A percentile compares a stretch with the other conserved stretches of the same genome.
Evolutionary conservation across 2,329 filamentous ascomycete genomes (phyloP).

Genomic region (Colletotrichum somersetense): DNA sequence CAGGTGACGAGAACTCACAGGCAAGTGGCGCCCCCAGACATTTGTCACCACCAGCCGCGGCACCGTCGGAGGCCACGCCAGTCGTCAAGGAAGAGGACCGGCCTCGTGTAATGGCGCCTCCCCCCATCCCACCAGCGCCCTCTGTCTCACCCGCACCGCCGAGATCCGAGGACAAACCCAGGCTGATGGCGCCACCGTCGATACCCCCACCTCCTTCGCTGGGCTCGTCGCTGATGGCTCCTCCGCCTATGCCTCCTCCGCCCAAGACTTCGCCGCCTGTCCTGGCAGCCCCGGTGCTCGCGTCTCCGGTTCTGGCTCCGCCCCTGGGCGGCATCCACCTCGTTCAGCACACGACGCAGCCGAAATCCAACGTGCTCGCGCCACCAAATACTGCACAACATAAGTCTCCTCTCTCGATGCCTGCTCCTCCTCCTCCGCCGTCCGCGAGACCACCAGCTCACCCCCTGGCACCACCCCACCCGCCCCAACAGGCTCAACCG

Average conservation of each 20-base stretch:
- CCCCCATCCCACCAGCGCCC: constrained; percentile 34
- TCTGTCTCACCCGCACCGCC: constrained; percentile 43
- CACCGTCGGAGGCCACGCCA: background rate
- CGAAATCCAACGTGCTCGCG: constrained; percentile 60
- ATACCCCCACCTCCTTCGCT: constrained; percentile 27
- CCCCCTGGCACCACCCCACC: constrained; percentile 39
- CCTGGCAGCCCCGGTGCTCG: constrained; percentile 53
- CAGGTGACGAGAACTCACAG: background rate
- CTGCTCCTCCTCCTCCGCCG: constrained; percentile 46
- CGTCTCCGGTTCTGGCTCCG: constrained; percentile 54
- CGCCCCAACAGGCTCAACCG: constrained; percentile 38
- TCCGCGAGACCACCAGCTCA: constrained; percentile 41
- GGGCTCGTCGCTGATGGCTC: constrained; percentile 22
- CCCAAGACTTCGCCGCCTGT: constrained; percentile 44
- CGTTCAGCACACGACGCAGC: constrained; percentile 47
- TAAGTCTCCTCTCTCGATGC: constrained; percentile 53
- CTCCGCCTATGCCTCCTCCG: constrained; percentile 25
- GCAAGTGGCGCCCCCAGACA: constrained; percentile 7
- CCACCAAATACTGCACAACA: constrained; percentile 58
- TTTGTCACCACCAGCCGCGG: constrained; percentile 4
- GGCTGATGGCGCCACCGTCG: constrained; percentile 40
- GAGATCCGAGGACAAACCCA: constrained; percentile 45
- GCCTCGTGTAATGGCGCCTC: constrained; percentile 32
- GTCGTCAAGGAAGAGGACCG: constrained; percentile 32
- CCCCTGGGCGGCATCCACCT: constrained; percentile 49